Conservation (phyloP, 768 basidiomycete genomes). For the Collybiopsis confluens region DNA sequence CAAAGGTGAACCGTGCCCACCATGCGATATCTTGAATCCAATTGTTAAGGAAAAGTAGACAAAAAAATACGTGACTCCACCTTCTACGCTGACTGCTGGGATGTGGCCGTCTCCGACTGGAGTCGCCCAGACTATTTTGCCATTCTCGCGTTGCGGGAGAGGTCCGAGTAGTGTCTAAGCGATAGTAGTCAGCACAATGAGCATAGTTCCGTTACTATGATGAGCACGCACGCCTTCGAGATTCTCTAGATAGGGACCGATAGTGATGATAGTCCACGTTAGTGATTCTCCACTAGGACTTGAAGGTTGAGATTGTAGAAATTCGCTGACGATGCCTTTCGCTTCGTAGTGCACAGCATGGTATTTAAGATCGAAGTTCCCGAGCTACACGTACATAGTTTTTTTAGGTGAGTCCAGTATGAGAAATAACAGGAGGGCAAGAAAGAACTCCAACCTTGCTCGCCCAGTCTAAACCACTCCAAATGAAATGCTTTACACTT, state of each 20-base stretch:
- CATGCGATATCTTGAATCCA: constrained; percentile 37
- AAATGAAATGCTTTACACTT: constrained; percentile 5
- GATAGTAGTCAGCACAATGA: not conserved
- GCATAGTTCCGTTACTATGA: too few relatives aligned
- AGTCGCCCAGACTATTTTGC: constrained; percentile 34
- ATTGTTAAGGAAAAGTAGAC: too few relatives aligned
- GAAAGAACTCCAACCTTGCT: not conserved
- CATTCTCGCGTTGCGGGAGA: constrained; percentile 30
- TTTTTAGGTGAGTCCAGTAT: not conserved
- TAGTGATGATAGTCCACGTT: constrained; percentile 31
- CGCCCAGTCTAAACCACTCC: constrained; percentile 1
- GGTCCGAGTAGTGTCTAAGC: constrained; percentile 26
- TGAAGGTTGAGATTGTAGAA: constrained; percentile 30
- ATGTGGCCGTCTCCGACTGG: constrained; percentile 31
- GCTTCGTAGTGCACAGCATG: constrained; percentile 36
- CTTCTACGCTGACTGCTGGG: constrained; percentile 35
- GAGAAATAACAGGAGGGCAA: too few relatives aligned
- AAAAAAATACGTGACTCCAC: too few relatives aligned
- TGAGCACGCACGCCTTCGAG: constrained; percentile 21
- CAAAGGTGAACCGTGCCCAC: constrained; percentile 35
- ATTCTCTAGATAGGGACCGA: constrained; percentile 39
- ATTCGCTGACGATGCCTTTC: constrained; percentile 38
- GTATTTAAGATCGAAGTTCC: constrained; percentile 18
- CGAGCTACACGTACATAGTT: not conserved
- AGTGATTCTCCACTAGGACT: constrained; percentile 23